Percentiles rank a stretch among this genome's conserved stretches.
phyloP scores from a whole-genome alignment of 495 filamentous ascomycete species.

The Podospora pseudoanserina region DNA sequence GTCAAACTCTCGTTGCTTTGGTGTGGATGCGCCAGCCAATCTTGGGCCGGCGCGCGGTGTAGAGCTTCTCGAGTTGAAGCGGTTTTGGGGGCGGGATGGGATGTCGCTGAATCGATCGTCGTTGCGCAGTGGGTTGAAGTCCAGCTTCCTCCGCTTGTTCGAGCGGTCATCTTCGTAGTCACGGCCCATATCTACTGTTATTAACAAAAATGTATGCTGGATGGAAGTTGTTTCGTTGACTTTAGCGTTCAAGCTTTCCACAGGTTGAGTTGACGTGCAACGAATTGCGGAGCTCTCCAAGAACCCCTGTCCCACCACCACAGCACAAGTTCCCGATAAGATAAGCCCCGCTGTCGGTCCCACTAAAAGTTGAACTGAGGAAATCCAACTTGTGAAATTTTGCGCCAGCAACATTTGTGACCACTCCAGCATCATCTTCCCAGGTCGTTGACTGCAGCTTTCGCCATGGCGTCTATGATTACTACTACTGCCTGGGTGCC shows the following conservation, averaged over 20 bases:
- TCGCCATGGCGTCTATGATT: conserved; percentile 66
- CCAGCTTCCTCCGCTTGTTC: conserved; percentile 60
- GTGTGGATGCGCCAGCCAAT: conserved; percentile 41
- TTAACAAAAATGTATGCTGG: neutral
- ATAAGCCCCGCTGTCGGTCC: conserved; percentile 34
- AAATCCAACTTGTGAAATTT: conserved; percentile 23
- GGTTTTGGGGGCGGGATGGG: conserved; percentile 43
- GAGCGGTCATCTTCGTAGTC: conserved; percentile 47
- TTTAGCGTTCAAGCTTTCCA: neutral
- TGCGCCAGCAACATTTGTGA: conserved; percentile 5
- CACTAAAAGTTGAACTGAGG: conserved; percentile 35
- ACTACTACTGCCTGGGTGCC: conserved; percentile 92
- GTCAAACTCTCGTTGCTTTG: conserved; percentile 52
- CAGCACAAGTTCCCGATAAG: conserved; percentile 25
- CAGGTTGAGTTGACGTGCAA: neutral
- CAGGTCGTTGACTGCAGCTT: neutral
- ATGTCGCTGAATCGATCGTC: conserved; percentile 57
- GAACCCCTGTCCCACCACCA: neutral
- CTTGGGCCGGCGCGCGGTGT: conserved; percentile 48
- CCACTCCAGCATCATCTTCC: neutral
- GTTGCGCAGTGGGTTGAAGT: conserved; percentile 53
- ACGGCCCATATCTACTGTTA: conserved; percentile 22
- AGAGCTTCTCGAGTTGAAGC: conserved; percentile 40
- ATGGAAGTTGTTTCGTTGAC: neutral
- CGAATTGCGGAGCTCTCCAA: neutral